Conservation (phyloP, 441 rosid genomes). For the Gossypium trilobum region DNA sequence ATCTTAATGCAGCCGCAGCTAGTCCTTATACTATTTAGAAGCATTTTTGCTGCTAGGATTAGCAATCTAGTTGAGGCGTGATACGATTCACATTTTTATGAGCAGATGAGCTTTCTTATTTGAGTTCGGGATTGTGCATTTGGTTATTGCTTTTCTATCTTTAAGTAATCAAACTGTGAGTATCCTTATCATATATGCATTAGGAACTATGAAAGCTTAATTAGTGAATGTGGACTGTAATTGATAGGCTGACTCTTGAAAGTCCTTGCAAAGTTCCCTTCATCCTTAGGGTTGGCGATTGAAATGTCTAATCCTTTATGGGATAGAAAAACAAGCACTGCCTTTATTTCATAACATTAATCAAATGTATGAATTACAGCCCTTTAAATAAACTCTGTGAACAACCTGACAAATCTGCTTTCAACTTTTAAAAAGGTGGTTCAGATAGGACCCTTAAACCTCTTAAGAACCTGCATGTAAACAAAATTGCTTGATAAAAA, state of each 20-base stretch:
- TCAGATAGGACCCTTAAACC: too few species aligned
- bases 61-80: not conserved
- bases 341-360: not conserved
- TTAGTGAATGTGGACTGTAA: not conserved
- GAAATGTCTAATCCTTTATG: not conserved
- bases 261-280: not conserved
- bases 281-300: not conserved
- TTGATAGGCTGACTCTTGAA: not conserved
- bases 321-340: not conserved
- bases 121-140: not conserved
- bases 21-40: not conserved
- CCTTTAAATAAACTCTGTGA: not conserved
- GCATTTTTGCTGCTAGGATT: not conserved
- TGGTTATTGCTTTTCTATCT: slow-evolving; percentile 1
- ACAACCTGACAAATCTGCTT: not conserved
- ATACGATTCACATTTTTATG: not conserved
- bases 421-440: too few species aligned
- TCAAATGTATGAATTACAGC: not conserved
- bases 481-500: not conserved
- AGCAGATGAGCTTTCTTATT: not conserved
- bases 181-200: not conserved
- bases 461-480: too few species aligned
- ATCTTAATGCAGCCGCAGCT: not conserved
- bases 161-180: not conserved
- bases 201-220: not conserved